These are phyloP conservation scores for Pyrus communis DNA, from an alignment of 306 rosid genomes.

Conservation along the genomic window DNA sequence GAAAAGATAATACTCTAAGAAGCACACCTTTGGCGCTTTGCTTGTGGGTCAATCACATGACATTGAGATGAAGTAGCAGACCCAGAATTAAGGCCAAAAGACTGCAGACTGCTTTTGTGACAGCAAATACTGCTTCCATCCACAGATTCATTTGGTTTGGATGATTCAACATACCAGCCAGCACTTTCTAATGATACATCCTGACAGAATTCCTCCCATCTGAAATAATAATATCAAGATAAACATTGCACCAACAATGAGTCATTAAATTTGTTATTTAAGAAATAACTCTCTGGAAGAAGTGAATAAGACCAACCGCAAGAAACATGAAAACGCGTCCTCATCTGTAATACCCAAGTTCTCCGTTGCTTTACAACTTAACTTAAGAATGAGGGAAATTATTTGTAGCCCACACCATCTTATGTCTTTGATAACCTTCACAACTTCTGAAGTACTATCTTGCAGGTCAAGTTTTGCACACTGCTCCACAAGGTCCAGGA, in stretches of 20 bases:
- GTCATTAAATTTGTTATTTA: constrained; percentile 4
- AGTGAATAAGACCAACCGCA: constrained; percentile 46
- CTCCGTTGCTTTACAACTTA: constrained; percentile 37
- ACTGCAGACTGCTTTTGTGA: constrained; percentile 35
- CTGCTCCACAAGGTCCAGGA: constrained; percentile 38
- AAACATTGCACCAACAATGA: not conserved
- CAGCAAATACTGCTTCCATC: constrained; percentile 6
- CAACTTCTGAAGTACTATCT: not conserved
- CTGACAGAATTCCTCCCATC: constrained; percentile 81
- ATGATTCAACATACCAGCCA: constrained; percentile 44
- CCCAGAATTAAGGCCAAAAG: constrained; percentile 26
- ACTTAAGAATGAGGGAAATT: constrained; percentile 42
- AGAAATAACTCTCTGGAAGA: constrained; percentile 1
- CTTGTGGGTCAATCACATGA: constrained; percentile 38
- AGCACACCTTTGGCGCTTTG: constrained; percentile 37
- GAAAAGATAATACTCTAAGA: too few relatives aligned
- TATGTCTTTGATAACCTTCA: constrained; percentile 31
- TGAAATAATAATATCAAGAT: constrained; percentile 26
- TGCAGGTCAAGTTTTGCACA: constrained; percentile 7
- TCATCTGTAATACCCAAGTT: constrained; percentile 35
- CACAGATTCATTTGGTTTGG: constrained; percentile 16
- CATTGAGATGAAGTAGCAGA: constrained; percentile 20
- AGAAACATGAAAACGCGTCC: constrained; percentile 48
- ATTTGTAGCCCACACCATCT: constrained; percentile 66
- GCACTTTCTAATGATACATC: constrained; percentile 69